Base-by-base conservation (phyloP, 305 asterid genomes). In the Salvia sclarea region DNA sequence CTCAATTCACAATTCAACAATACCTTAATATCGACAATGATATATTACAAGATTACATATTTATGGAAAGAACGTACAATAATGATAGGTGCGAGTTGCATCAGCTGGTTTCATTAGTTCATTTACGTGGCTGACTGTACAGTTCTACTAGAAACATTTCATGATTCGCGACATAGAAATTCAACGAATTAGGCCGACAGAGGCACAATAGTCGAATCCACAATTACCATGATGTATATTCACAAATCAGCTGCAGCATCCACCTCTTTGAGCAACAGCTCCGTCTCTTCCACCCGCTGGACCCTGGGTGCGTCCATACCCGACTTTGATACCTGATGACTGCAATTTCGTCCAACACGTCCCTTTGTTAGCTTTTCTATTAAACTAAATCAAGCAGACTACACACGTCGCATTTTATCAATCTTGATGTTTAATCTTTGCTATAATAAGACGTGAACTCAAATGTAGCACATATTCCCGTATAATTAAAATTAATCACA, bases 261-360 rank as follows among this genome's bases (percentile, higher is more conserved):
- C 91, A 73, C 94, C 90, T 63, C 85, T 75, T 66, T 88, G 91
- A 53, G 87, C 82, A 61, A 86, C 86, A 24, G 93, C 68, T 54
- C 95, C 93, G 60, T 83, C 97, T 77, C 91, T 83, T 49, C 81
- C 83, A 61, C 92, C 88, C 4, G 85, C 75, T 3, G 77, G 70
- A 65, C 91, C 95, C 69, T 77, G 97, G 9, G 86, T 66, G 14
- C 85, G 86, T 45, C 95, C 94, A 56, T 84, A 83, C 41, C 97
- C 97, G 22, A 90, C 78, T 84, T 86, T 90, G 64, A 90, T 90
- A 54, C 97, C 95, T 21, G 91, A 90, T 31, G 93, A 81, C 97
- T 90, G 83, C 82, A 78, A 60, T 56, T 57, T 18, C 35, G 31
- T 38, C 61, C 14, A 40, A 68, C 3, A 49, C 17, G 11, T 67